phyloP scores from a whole-genome alignment of 768 basidiomycete genomes.

The Exidia glandulosa region DNA sequence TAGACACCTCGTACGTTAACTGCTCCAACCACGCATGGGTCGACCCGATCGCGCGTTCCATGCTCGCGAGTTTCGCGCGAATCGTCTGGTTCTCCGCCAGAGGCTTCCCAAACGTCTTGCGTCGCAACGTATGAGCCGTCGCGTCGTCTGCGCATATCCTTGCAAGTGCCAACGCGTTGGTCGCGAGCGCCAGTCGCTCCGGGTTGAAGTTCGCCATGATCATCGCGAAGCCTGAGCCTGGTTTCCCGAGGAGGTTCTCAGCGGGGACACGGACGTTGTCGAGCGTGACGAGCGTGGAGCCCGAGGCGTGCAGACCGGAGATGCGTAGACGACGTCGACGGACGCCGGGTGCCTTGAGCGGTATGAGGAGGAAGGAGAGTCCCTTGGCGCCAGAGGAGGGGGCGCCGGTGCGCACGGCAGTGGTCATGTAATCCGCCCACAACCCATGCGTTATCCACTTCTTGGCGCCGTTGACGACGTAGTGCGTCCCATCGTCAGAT shows the following conservation, averaged over 20 bases:
- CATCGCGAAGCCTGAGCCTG: constrained; percentile 14
- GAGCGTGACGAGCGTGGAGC: constrained; percentile 12
- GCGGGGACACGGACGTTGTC: constrained; percentile 18
- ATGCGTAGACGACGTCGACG: constrained; percentile 2
- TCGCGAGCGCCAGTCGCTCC: constrained; percentile 7
- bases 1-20: constrained; percentile 4
- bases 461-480: constrained; percentile 8
- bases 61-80: constrained; percentile 8
- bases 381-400: constrained; percentile 10
- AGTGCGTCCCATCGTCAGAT: constrained; percentile 1
- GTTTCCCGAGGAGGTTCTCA: constrained; percentile 16
- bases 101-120: constrained; percentile 9
- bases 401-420: constrained; percentile 18
- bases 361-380: constrained; percentile 14
- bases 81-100: constrained; percentile 9
- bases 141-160: constrained; percentile 6
- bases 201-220: constrained; percentile 18
- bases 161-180: constrained; percentile 1
- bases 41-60: constrained; percentile 6
- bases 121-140: constrained; percentile 4
- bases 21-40: constrained; percentile 9
- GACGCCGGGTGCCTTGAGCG: constrained; percentile 9
- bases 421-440: constrained; percentile 17
- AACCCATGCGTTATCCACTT: constrained; percentile 13
- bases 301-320: constrained; percentile 12